A percentile compares a stretch with the other conserved stretches of the same genome.
phyloP scores from a whole-genome alignment of 176 grass and related monocot genomes.

The Lolium multiflorum region DNA sequence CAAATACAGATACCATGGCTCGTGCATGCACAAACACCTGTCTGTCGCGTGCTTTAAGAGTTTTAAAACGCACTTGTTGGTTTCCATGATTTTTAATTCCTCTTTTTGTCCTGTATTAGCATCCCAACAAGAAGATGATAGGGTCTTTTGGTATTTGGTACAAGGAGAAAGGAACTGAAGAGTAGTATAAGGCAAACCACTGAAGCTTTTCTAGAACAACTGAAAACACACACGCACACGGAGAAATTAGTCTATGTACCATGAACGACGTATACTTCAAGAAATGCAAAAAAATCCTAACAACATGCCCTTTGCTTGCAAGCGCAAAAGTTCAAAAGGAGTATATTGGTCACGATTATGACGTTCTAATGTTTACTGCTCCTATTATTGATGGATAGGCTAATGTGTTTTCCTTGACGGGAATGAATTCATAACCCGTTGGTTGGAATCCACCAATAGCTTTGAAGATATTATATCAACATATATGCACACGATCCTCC shows the following conservation, averaged over 20 bases:
- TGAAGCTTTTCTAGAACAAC: background rate
- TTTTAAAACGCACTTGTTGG: background rate
- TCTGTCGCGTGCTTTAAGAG: background rate
- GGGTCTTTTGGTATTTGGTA: background rate
- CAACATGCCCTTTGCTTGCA: background rate
- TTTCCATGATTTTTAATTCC: background rate
- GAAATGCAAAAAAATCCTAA: background rate
- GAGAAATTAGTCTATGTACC: background rate
- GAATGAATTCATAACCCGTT: background rate
- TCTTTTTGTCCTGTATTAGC: conserved; percentile 12
- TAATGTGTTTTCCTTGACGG: background rate
- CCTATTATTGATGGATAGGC: background rate
- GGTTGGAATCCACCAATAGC: background rate
- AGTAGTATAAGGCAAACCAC: background rate
- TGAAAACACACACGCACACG: background rate
- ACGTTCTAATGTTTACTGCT: background rate
- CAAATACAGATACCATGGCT: background rate
- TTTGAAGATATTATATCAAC: background rate
- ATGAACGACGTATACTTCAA: background rate
- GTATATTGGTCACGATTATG: background rate
- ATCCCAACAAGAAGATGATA: background rate
- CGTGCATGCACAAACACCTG: background rate
- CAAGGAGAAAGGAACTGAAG: background rate
- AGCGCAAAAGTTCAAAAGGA: background rate
- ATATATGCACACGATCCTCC: background rate